A percentile compares a stretch with the other conserved stretches of the same genome.
Conservation (phyloP, 257 asterid genomes). For the Dorcoceras hygrometricum region DNA sequence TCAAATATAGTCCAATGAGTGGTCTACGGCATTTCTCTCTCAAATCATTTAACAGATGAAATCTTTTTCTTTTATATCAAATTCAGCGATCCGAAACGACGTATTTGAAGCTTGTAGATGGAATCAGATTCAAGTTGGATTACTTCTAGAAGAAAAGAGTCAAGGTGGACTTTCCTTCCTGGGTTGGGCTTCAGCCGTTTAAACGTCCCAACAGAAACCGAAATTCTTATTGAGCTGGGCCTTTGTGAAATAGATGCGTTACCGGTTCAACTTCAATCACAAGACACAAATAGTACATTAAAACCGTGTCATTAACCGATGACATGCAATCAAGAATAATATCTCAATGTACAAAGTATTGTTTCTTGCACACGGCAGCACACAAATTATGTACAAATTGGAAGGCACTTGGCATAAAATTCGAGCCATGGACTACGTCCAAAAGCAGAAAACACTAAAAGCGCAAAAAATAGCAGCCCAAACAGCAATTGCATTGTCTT, state of each 20-base stretch:
- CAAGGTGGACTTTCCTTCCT: neutral
- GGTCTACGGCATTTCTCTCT: no score
- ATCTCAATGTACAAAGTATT: constrained; percentile 24
- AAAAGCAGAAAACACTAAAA: constrained; percentile 21
- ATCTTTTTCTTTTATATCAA: no score
- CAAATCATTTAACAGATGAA: no score
- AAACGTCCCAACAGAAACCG: neutral
- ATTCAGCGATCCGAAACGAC: no score
- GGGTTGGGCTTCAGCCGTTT: neutral
- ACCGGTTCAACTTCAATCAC: no score
- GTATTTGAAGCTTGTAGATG: no score
- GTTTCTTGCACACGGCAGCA: constrained; percentile 31
- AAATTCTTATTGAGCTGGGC: neutral
- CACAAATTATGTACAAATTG: constrained; percentile 37
- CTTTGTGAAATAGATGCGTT: neutral
- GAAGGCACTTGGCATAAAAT: neutral
- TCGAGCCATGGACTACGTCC: constrained; percentile 13
- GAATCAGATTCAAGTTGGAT: no score
- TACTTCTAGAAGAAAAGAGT: no score
- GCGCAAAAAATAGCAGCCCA: constrained; percentile 45
- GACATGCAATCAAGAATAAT: no score
- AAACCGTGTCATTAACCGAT: no score
- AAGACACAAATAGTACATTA: no score
- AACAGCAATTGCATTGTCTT: constrained; percentile 35
- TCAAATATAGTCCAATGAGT: no score